These are phyloP conservation scores for Bimuria novae-zelandiae DNA, from an alignment of 2,329 filamentous ascomycete genomes.

Conservation along the genomic window DNA sequence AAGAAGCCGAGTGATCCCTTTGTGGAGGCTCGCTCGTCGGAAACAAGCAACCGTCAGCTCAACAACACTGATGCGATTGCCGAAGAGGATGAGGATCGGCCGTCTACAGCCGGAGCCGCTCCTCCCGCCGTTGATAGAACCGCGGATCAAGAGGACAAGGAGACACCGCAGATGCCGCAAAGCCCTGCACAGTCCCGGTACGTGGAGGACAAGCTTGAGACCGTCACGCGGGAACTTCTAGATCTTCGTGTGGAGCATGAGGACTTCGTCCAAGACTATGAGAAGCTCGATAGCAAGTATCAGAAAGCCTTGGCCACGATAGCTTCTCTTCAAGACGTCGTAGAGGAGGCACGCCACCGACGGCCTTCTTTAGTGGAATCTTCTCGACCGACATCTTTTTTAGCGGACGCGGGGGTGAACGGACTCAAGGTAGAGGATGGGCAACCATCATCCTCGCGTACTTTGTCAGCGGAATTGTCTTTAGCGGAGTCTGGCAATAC, in stretches of 20 bases:
- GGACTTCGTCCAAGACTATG: slow-evolving; percentile 76
- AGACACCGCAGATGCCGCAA: slow-evolving; percentile 53
- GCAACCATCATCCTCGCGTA: slow-evolving; percentile 80
- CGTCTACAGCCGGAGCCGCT: slow-evolving; percentile 30
- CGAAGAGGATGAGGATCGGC: slow-evolving; percentile 43
- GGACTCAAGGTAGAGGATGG: slow-evolving; percentile 68
- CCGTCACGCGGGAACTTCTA: slow-evolving; percentile 86
- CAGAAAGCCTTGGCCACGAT: slow-evolving; percentile 83
- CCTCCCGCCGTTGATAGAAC: slow-evolving; percentile 12
- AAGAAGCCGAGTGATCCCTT: slow-evolving; percentile 40
- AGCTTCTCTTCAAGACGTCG: slow-evolving; percentile 80
- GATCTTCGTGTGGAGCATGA: slow-evolving; percentile 92
- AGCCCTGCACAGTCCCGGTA: slow-evolving; percentile 82
- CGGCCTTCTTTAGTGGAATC: slow-evolving; percentile 57
- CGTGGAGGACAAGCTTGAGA: slow-evolving; percentile 90
- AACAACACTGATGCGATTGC: slow-evolving; percentile 42
- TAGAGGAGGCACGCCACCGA: slow-evolving; percentile 76
- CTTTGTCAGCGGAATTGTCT: slow-evolving; percentile 91
- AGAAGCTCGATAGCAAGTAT: slow-evolving; percentile 84
- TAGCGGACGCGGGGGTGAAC: slow-evolving; percentile 75
- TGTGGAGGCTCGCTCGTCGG: slow-evolving; percentile 32
- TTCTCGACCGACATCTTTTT: slow-evolving; percentile 76
- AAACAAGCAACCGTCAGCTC: slow-evolving; percentile 36
- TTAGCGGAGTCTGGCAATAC: slow-evolving; percentile 70
- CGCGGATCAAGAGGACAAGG: slow-evolving; percentile 19